Percentiles rank a stretch among this genome's conserved stretches.
Evolutionary conservation across 306 rosid genomes (phyloP).

Genomic region (Acacia melanoxylon): DNA sequence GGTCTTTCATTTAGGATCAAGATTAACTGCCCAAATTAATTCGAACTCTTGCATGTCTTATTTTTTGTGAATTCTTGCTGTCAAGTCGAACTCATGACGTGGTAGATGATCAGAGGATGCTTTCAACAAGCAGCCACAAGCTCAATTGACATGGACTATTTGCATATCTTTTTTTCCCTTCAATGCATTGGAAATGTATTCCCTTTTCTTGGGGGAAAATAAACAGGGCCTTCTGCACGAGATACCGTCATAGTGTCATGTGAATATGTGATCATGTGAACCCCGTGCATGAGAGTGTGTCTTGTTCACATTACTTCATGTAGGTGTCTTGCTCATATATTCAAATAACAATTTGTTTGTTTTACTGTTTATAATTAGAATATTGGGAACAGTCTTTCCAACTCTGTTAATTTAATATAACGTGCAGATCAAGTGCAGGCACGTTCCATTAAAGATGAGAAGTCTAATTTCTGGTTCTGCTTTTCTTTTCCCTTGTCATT

Average conservation of each 20-base stretch:
- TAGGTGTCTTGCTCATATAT: background rate
- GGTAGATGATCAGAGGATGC: background rate
- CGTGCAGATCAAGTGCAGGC: background rate
- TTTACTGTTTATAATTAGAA: background rate
- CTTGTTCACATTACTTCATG: background rate
- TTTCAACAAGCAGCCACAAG: background rate
- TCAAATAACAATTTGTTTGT: background rate
- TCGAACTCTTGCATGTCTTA: background rate
- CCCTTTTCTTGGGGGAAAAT: background rate
- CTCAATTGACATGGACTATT: background rate
- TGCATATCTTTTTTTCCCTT: background rate
- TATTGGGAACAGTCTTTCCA: background rate
- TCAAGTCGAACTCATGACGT: background rate
- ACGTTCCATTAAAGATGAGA: background rate
- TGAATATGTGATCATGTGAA: background rate
- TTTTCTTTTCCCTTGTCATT: background rate
- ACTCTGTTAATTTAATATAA: background rate
- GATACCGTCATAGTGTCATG: background rate
- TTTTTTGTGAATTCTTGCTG: background rate
- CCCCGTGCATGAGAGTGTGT: background rate
- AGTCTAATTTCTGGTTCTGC: constrained; percentile 3
- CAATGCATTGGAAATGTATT: background rate
- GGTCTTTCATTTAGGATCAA: too few relatives aligned
- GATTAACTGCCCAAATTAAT: too few relatives aligned
- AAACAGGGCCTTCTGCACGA: background rate